phyloP scores from a whole-genome alignment of 164 flowering plant genomes.

The Nymphaea thermarum region DNA sequence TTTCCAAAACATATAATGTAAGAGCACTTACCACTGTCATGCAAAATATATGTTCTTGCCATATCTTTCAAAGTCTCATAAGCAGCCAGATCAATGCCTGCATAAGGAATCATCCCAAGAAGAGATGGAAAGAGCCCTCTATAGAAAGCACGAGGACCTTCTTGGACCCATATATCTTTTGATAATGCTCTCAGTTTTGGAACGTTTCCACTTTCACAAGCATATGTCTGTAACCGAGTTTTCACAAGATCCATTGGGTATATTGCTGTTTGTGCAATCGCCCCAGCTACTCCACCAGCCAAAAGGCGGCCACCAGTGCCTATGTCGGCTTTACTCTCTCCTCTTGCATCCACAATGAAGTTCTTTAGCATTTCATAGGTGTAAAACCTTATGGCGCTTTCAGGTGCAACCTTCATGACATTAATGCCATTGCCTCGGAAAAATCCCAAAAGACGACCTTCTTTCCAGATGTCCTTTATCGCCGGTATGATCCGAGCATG shows the following conservation, averaged over 20 bases:
- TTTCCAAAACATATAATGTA: too few species aligned
- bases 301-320: conserved; percentile 70
- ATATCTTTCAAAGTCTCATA: conserved; percentile 86
- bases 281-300: conserved; percentile 95
- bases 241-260: conserved; percentile 94
- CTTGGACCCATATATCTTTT: conserved; percentile 76
- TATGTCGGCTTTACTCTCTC: conserved; percentile 53
- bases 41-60: conserved; percentile 64
- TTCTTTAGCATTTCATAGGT: conserved; percentile 72
- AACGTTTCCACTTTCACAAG: conserved; percentile 47
- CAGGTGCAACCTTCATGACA: conserved; percentile 97
- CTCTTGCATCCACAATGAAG: conserved; percentile 35
- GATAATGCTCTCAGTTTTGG: conserved; percentile 55
- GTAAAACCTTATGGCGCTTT: conserved; percentile 89
- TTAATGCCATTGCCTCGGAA: conserved; percentile 97
- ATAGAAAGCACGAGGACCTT: conserved; percentile 90
- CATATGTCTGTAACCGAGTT: conserved; percentile 74
- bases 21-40: conserved; percentile 39
- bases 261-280: conserved; percentile 84
- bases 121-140: conserved; percentile 84
- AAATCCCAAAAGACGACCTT: conserved; percentile 64
- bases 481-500: conserved; percentile 50
- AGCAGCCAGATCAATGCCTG: conserved; percentile 93
- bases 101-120: conserved; percentile 92
- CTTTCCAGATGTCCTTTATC: conserved; percentile 52